Percentiles rank a stretch among this genome's conserved stretches.
These are phyloP conservation scores for Beauveria australis DNA, from an alignment of 2,329 filamentous ascomycete genomes.

Conservation along the genomic window DNA sequence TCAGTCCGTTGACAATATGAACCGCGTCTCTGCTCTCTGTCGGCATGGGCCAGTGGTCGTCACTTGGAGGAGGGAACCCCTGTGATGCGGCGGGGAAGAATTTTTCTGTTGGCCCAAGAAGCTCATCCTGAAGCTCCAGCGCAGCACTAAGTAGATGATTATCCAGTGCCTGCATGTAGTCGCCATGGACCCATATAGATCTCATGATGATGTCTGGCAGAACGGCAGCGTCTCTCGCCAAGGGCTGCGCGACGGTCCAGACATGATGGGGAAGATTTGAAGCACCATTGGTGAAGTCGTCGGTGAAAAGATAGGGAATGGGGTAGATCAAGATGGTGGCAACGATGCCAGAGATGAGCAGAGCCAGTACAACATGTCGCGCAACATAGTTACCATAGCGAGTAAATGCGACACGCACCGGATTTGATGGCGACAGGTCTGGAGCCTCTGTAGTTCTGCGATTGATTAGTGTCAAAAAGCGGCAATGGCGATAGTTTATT, in stretches of 20 bases:
- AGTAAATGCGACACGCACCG: slow-evolving; percentile 55
- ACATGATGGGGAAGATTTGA: slow-evolving; percentile 70
- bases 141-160: slow-evolving; percentile 56
- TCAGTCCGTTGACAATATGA: slow-evolving; percentile 52
- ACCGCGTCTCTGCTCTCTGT: slow-evolving; percentile 42
- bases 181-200: slow-evolving; percentile 73
- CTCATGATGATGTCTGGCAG: slow-evolving; percentile 70
- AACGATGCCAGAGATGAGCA: slow-evolving; percentile 64
- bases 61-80: slow-evolving; percentile 20
- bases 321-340: slow-evolving; percentile 66
- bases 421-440: slow-evolving; percentile 53
- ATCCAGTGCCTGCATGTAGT: slow-evolving; percentile 69
- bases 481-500: background rate
- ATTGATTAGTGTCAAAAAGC: slow-evolving; percentile 9
- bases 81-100: slow-evolving; percentile 40
- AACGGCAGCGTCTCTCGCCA: slow-evolving; percentile 41
- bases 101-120: slow-evolving; percentile 53
- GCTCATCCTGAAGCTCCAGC: slow-evolving; percentile 59
- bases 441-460: slow-evolving; percentile 66
- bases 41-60: slow-evolving; percentile 30
- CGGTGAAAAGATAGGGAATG: slow-evolving; percentile 65
- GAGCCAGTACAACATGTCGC: slow-evolving; percentile 64
- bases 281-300: slow-evolving; percentile 61
- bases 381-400: slow-evolving; percentile 64
- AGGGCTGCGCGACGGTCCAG: slow-evolving; percentile 66